Percentiles rank a stretch among this genome's conserved stretches.
Conservation (phyloP, 306 rosid genomes). For the Lablab purpureus region DNA sequence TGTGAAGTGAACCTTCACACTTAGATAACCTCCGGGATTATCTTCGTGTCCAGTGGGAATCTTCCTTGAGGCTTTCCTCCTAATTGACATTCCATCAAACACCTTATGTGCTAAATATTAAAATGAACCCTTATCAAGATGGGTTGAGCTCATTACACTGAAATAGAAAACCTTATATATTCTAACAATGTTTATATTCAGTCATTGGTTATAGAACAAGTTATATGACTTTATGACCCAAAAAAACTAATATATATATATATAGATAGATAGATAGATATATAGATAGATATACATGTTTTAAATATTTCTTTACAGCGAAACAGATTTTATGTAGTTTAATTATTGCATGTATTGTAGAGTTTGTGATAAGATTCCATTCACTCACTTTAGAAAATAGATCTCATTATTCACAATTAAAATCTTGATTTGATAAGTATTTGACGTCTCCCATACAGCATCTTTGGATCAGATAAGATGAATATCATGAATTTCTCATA, state of each 20-base stretch:
- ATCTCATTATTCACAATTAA: background rate
- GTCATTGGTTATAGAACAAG: background rate
- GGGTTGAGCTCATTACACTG: too few relatives aligned
- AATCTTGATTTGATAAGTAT: background rate
- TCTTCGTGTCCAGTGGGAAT: too few relatives aligned
- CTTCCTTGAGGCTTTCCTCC: too few relatives aligned
- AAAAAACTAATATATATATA: background rate
- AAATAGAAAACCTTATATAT: too few relatives aligned
- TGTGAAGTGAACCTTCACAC: too few relatives aligned
- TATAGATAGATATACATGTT: too few relatives aligned
- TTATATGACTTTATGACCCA: background rate
- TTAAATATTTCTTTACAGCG: background rate
- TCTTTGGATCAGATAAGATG: slow-evolving; percentile 26
- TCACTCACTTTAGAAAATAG: background rate
- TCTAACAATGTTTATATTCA: background rate
- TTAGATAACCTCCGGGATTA: too few relatives aligned
- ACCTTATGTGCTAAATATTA: too few relatives aligned
- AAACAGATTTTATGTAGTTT: background rate
- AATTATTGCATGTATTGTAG: background rate
- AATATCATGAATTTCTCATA: background rate
- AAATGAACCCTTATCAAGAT: too few relatives aligned
- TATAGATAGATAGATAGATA: too few relatives aligned
- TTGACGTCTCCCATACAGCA: slow-evolving; percentile 30
- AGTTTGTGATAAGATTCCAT: background rate
- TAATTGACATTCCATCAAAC: too few relatives aligned